Base-by-base conservation (phyloP, 352 stramenopile genomes). In the Pythium aristosporum region DNA sequence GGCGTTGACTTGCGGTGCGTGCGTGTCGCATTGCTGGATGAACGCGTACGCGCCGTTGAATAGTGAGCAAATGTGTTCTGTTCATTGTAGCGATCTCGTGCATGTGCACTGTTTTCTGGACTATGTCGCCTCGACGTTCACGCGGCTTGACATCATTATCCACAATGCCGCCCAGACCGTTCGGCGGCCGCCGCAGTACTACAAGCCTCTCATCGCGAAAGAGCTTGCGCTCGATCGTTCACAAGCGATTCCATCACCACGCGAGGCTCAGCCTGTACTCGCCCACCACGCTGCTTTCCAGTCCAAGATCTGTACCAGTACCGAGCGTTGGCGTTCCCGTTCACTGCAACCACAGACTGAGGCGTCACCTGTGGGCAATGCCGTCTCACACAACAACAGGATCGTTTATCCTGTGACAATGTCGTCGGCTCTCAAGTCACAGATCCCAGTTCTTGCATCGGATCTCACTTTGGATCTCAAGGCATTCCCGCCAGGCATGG, bases 161-260 rank as follows among this genome's bases (percentile, higher is more conserved):
- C 97, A 99, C 74, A 99, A 99, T 72, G 96, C 96, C 10, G 98
- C 96, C 76, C 96, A 99, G 77, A 99, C 96, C 0, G 84, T 98
- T 36, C 88, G 96, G 56, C 84, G 96, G 18, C 96, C 96, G 37
- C 83, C 87, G 2, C 88, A 83, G n/a, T 99, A 98, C 77, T 99
- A 98, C 76, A 67, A 87, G 30, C 89, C 96, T 47, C 69, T 94
- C 15, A 72, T 92, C 32, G 67, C 88, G 2, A 92, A 91, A 50
- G 84, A 94, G 55, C 80, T 76, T 10, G 73, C 75, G 30, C 53
- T 75, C 6, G 37, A 51, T 25, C 54, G 51, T 13, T 2, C 34
- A 6, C 39, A 51, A 15, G 15, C 60, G 39, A 86, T 0, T 60
- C 77, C n/a, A n/a, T 61, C 54, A 21, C 41, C 21, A 5, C 23